Evolutionary conservation across 768 basidiomycete species (phyloP), one percentile per base, ranked within the genome.

Genomic region (Porphyrellus cyaneotinctus): DNA sequence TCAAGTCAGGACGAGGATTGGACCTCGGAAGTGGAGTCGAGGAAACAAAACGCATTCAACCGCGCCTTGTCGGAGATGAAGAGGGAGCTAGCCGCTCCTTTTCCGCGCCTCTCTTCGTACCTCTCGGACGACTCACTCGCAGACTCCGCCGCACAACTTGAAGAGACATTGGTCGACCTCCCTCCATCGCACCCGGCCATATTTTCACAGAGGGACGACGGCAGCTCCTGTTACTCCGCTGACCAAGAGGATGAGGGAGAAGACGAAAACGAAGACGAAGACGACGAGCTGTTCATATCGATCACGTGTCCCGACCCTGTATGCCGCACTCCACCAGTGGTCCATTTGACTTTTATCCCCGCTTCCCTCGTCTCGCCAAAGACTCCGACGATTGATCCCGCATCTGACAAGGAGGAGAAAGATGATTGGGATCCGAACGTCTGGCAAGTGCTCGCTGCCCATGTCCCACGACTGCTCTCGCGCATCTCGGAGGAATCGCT

Each of bases 1-100:
- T 57, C 48, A 0, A 52, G 36, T n/a, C 38, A 52, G 31, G 51
- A 57, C 1, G 58, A 58, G 17, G 59, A 61, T 2, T 60, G 54
- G 52, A 61, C 59, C 3, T 44, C 48, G 0, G 59, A 61, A 14
- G 52, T 59, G 2, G 58, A 51, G 15, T 35, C 48, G 12, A 37
- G 54, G 1, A 60, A 50, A 13, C 54, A 60, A 10, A 47, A 56
- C 4, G 50, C 26, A 3, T 44, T 56, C 14, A 47, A 58, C 15
- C 48, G 31, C 5, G 6, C 22, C 3, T 30, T 60, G 44, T 52
- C 20, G 24, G 51, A 35, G 6, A 52, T 49, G 53, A 55, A 46
- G 53, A 51, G 47, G 24, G 11, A 47, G 38, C 45, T 60, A 5
- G 50, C 51, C 2, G 6, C 38, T 1, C 59, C 59, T 22, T 11